Percentiles rank a stretch among this genome's conserved stretches.
Conservation (phyloP, 805 yeast genomes). For the Wickerhamiella vanderwaltii region DNA sequence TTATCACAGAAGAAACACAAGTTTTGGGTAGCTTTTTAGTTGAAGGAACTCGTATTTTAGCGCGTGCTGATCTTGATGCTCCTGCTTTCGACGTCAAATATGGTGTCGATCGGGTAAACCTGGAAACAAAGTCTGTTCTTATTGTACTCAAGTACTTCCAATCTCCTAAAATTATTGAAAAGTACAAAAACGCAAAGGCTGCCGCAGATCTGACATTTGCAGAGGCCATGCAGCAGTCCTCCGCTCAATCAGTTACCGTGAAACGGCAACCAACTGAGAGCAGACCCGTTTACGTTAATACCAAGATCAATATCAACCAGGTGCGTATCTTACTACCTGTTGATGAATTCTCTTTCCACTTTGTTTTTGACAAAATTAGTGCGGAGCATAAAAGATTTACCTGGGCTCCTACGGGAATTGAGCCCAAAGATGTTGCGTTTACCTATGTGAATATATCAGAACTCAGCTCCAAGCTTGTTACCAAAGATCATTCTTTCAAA, state of each 20-base stretch:
- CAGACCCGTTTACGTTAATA: neutral
- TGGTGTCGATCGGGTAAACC: conserved; percentile 6
- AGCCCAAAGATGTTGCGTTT: neutral
- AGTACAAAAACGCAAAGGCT: neutral
- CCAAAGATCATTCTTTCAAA: neutral
- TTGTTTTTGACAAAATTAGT: conserved; percentile 2
- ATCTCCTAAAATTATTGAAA: neutral
- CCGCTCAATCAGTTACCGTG: neutral
- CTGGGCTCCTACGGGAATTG: neutral
- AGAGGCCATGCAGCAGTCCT: neutral
- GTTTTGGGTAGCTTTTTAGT: conserved; percentile 5
- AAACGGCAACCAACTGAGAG: neutral
- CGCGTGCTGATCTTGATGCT: conserved; percentile 12
- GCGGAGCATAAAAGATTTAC: conserved; percentile 3
- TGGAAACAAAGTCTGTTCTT: conserved; percentile 9
- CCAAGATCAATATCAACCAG: neutral
- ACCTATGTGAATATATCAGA: conserved; percentile 1
- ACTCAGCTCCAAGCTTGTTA: conserved; percentile 2
- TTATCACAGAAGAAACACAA: neutral
- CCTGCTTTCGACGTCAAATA: conserved; percentile 12
- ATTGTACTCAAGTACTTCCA: conserved; percentile 3
- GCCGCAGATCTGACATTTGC: neutral
- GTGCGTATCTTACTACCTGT: conserved; percentile 8
- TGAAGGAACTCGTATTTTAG: conserved; percentile 5
- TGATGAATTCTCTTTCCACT: conserved; percentile 3